Base-by-base conservation (phyloP, 331 rosid genomes). In the Acacia pycnantha region DNA sequence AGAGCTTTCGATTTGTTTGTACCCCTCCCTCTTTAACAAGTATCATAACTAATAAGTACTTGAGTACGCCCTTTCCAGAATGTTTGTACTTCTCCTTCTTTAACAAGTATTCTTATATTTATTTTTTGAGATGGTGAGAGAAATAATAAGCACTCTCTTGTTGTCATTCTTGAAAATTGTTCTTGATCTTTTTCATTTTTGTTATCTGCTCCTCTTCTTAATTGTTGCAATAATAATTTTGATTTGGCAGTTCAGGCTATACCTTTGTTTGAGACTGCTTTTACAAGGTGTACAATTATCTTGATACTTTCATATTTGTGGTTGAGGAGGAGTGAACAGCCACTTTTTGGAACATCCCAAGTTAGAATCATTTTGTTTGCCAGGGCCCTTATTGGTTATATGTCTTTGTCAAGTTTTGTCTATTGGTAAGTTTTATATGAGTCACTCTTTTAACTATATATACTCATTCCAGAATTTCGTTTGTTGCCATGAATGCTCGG, bases 201-300 rank as follows among this genome's bases (percentile, higher is more conserved):
- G 51, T 71, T 61, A 50, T 27, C 43, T 37, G 35, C 62, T 29
- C 71, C 79, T 50, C 50, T 5, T 69, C 66, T 79, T 82, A 46
- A 79, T 74, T 82, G 81, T 77, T 69, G 46, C 80, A 43, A 61
- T 83, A 58, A 88, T 62, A 61, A 61, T 82, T 80, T 85, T 85
- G 81, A 82, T 77, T 80, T 84, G 89, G 87, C 98, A 92, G 98
- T 82, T 89, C 94, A 94, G 89, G 82, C 92, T 71, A 89, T 92
- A 87, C 97, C 98, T 59, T 84, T 94, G 86, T 81, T 88, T 87
- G 97, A 94, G 92, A 82, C 87, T 70, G 94, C 98, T 79, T 90
- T 90, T 88, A 62, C 88, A 74, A 86, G 95, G 80, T 90, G 98
- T 88, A 81, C 91, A 62, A 81, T 92, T 75, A 78, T 92, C 82